phyloP scores from a whole-genome alignment of 2,329 filamentous ascomycete genomes.

The Coniella vitis region DNA sequence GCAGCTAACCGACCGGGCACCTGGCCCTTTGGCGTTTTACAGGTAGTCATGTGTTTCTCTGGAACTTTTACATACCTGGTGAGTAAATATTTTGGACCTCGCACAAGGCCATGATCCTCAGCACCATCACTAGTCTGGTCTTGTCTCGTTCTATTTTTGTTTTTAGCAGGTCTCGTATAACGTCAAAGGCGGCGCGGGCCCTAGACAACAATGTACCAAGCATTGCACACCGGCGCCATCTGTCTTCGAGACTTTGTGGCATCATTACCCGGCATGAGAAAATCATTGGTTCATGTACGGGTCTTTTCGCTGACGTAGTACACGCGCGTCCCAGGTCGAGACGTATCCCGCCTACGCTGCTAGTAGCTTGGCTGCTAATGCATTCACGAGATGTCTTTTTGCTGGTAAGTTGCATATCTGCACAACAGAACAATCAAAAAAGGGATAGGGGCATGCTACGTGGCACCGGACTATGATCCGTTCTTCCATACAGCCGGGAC shows the following conservation, averaged over 20 bases:
- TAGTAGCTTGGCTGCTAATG: conserved; percentile 75
- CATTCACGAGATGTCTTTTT: conserved; percentile 70
- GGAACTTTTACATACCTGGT: conserved; percentile 88
- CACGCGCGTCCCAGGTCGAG: conserved; percentile 45
- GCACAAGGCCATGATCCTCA: neutral
- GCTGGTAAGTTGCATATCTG: conserved; percentile 44
- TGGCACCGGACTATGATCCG: conserved; percentile 7
- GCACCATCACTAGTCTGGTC: neutral
- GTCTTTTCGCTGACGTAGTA: conserved; percentile 18
- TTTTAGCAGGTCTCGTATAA: neutral
- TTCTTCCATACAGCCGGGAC: conserved; percentile 20
- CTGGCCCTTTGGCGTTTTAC: conserved; percentile 28
- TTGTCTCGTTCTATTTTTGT: neutral
- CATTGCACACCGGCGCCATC: too few relatives aligned
- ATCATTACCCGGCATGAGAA: neutral
- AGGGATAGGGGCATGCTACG: neutral
- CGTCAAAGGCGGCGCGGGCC: too few relatives aligned
- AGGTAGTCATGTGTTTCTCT: conserved; percentile 70
- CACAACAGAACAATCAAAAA: neutral
- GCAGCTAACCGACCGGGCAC: conserved; percentile 24
- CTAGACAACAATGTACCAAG: too few relatives aligned
- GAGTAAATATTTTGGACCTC: conserved; percentile 24
- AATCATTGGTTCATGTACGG: conserved; percentile 22
- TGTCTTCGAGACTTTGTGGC: too few relatives aligned
- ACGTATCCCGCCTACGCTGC: conserved; percentile 71